These are phyloP conservation scores for Dianthus caryophyllus DNA, from an alignment of 148 eudicot genomes.

Conservation along the genomic window DNA sequence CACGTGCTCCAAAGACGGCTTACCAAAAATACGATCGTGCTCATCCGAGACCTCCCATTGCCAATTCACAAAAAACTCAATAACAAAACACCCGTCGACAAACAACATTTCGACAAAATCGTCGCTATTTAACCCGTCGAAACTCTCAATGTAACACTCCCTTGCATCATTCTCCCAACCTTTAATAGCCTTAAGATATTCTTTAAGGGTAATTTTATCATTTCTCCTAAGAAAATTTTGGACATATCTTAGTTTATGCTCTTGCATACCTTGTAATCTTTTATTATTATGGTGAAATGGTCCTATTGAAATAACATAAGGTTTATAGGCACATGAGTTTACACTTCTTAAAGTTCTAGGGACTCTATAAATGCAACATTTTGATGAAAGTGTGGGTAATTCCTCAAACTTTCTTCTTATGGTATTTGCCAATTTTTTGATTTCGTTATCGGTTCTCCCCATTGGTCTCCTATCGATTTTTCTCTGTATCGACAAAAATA, in stretches of 20 bases:
- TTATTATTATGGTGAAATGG: constrained; percentile 17
- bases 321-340: constrained; percentile 25
- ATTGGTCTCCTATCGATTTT: constrained; percentile 9
- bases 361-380: constrained; percentile 34
- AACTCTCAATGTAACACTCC: constrained; percentile 27
- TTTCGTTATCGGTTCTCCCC: constrained; percentile 23
- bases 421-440: constrained; percentile 27
- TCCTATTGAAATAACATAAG: constrained; percentile 29
- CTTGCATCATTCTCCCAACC: constrained; percentile 26
- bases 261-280: constrained; percentile 27
- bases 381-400: constrained; percentile 25
- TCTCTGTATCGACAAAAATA: constrained; percentile 16
- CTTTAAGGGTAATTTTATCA: constrained; percentile 15
- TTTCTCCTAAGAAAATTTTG: constrained; percentile 32
- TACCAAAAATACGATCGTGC: constrained; percentile 30
- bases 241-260: constrained; percentile 30
- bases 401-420: constrained; percentile 26
- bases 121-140: constrained; percentile 18
- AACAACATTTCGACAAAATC: constrained; percentile 32
- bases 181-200: constrained; percentile 25
- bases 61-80: constrained; percentile 36
- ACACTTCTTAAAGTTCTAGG: constrained; percentile 27
- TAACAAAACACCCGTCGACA: constrained; percentile 30
- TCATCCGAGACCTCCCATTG: constrained; percentile 25
- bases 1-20: constrained; percentile 32